Evolutionary conservation across 1,284 basidiomycete genomes (phyloP).

Genomic region (Ganoderma multipileum): DNA sequence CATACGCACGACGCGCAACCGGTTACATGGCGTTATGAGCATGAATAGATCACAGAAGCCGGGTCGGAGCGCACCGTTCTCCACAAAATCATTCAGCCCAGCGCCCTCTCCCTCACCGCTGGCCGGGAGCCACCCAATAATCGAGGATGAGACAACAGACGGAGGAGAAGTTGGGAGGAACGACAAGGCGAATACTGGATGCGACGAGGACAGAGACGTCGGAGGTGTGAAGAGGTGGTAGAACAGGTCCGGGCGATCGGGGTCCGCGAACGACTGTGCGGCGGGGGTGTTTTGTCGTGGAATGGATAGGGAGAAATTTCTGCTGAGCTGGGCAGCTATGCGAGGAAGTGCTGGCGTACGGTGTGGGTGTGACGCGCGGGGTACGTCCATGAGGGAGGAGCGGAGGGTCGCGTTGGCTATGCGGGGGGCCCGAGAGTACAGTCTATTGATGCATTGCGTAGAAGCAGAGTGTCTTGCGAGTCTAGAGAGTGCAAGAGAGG

Average conservation of each 20-base stretch:
- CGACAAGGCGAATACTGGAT: slow-evolving; percentile 68
- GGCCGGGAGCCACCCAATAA: slow-evolving; percentile 78
- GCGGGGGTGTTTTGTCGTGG: background rate
- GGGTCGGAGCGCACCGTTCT: slow-evolving; percentile 58
- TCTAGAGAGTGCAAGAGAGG: background rate
- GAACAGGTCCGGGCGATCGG: slow-evolving; percentile 66
- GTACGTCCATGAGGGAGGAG: background rate
- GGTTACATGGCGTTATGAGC: background rate
- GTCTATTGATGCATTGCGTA: background rate
- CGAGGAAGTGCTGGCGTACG: background rate
- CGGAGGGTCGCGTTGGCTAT: background rate
- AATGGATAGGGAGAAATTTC: background rate
- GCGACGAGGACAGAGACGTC: slow-evolving; percentile 49
- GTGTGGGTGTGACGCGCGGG: background rate
- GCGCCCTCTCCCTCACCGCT: slow-evolving; percentile 48
- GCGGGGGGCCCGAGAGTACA: background rate
- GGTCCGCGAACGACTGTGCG: slow-evolving; percentile 48
- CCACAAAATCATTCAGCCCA: slow-evolving; percentile 70
- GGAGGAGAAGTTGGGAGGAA: slow-evolving; percentile 56
- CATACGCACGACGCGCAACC: background rate
- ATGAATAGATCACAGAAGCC: slow-evolving; percentile 32
- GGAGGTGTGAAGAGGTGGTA: slow-evolving; percentile 69
- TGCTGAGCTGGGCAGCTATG: background rate
- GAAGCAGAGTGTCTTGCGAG: too few relatives aligned
- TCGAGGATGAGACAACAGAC: slow-evolving; percentile 51